These are phyloP conservation scores for Neonectria neomacrospora DNA, from an alignment of 2,329 filamentous ascomycete genomes.

Conservation along the genomic window DNA sequence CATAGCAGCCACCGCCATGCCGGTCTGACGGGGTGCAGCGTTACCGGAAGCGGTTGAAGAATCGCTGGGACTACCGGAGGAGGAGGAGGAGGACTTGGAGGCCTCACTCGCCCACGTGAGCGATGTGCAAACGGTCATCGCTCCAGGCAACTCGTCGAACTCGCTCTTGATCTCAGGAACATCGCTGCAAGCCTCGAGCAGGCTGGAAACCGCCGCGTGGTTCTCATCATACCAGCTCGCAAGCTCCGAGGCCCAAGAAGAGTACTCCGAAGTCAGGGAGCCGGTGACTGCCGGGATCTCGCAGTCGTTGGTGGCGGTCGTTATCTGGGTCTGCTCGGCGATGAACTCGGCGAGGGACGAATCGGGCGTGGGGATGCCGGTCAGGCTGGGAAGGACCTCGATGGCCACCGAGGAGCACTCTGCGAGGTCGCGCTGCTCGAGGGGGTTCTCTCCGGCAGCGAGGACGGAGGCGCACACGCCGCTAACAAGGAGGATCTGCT, in stretches of 20 bases:
- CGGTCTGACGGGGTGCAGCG: conserved; percentile 2
- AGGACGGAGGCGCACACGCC: conserved; percentile 12
- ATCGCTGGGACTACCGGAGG: conserved; percentile 1
- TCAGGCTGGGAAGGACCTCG: conserved; percentile 34
- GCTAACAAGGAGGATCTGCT: conserved; percentile 22
- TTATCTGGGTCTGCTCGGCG: conserved; percentile 32
- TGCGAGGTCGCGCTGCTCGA: conserved; percentile 35
- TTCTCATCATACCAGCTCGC: conserved; percentile 40
- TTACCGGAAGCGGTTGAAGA: background rate
- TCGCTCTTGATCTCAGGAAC: conserved; percentile 36
- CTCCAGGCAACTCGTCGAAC: conserved; percentile 9
- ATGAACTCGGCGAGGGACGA: conserved; percentile 35
- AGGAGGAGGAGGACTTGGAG: conserved; percentile 7
- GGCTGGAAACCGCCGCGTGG: conserved; percentile 29
- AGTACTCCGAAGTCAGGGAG: conserved; percentile 41
- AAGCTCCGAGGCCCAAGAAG: conserved; percentile 36
- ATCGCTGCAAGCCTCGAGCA: conserved; percentile 45
- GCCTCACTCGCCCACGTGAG: conserved; percentile 29
- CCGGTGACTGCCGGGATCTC: conserved; percentile 44
- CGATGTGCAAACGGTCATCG: conserved; percentile 23
- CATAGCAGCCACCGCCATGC: conserved; percentile 2
- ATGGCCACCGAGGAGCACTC: conserved; percentile 36
- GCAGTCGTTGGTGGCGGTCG: conserved; percentile 38
- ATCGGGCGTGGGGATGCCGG: conserved; percentile 35
- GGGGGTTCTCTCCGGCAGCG: conserved; percentile 23